Percentiles rank a stretch among this genome's conserved stretches.
phyloP scores from a whole-genome alignment of 306 rosid species.

The Lathyrus sativus region DNA sequence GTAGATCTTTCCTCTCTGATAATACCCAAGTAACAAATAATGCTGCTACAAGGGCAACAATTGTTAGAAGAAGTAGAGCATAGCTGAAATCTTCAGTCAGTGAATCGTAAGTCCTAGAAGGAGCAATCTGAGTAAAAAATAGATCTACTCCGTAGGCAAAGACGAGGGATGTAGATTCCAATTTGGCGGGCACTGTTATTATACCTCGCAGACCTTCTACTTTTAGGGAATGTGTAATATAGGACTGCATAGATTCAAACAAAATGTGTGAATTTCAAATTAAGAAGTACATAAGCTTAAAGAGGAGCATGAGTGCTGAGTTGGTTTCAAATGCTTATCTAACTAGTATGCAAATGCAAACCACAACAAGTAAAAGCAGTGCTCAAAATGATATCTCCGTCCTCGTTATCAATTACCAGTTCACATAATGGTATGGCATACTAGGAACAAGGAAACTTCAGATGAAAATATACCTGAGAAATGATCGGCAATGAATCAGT shows the following conservation, averaged over 20 bases:
- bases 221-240: slow-evolving; percentile 76
- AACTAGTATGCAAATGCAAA: slow-evolving; percentile 13
- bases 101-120: slow-evolving; percentile 90
- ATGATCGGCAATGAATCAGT: slow-evolving; percentile 90
- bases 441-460: slow-evolving; percentile 1
- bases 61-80: slow-evolving; percentile 93
- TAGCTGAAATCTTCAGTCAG: slow-evolving; percentile 99
- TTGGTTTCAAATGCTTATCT: slow-evolving; percentile 11
- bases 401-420: background rate
- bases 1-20: slow-evolving; percentile 87
- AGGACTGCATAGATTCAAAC: slow-evolving; percentile 63
- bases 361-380: slow-evolving; percentile 1
- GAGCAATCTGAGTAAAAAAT: slow-evolving; percentile 85
- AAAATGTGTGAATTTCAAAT: slow-evolving; percentile 28
- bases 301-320: slow-evolving; percentile 15
- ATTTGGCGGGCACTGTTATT: slow-evolving; percentile 81
- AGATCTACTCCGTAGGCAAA: slow-evolving; percentile 93
- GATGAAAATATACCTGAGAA: slow-evolving; percentile 64
- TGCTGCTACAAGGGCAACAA: slow-evolving; percentile 83
- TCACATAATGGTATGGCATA: background rate
- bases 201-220: slow-evolving; percentile 91
- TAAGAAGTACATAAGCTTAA: slow-evolving; percentile 18
- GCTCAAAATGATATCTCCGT: background rate
- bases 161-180: slow-evolving; percentile 91
- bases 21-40: slow-evolving; percentile 83